These are phyloP conservation scores for Colletotrichum spaethianum DNA, from an alignment of 2,329 filamentous ascomycete genomes.

Conservation along the genomic window DNA sequence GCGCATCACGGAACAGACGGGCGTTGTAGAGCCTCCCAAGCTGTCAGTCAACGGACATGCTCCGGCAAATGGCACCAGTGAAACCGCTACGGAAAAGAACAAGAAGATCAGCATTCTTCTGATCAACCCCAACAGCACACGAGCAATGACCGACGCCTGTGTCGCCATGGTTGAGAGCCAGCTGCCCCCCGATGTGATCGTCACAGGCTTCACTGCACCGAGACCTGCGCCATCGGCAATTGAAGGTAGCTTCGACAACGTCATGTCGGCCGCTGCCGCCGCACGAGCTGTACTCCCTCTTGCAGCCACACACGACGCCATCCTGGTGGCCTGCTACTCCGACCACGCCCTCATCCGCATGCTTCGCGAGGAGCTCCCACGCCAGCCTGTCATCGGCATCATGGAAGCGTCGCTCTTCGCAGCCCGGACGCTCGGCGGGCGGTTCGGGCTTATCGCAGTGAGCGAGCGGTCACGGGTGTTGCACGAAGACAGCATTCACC, in stretches of 20 bases:
- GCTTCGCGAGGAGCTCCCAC: slow-evolving; percentile 34
- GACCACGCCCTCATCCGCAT: slow-evolving; percentile 35
- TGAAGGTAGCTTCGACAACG: slow-evolving; percentile 71
- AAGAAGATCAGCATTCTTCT: slow-evolving; percentile 67
- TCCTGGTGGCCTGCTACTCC: slow-evolving; percentile 35
- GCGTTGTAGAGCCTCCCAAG: slow-evolving; percentile 46
- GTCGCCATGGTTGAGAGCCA: slow-evolving; percentile 62
- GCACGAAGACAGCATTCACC: slow-evolving; percentile 40
- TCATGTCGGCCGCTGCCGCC: slow-evolving; percentile 63
- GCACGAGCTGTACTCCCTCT: slow-evolving; percentile 51
- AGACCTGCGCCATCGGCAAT: slow-evolving; percentile 55
- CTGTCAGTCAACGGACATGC: neutral
- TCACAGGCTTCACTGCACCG: slow-evolving; percentile 38
- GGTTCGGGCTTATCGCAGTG: slow-evolving; percentile 29
- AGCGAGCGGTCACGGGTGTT: slow-evolving; percentile 27
- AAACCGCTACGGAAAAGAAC: neutral
- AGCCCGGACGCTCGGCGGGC: slow-evolving; percentile 25
- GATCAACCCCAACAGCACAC: slow-evolving; percentile 84
- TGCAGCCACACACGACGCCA: slow-evolving; percentile 54
- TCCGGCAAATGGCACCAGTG: neutral
- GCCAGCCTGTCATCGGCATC: slow-evolving; percentile 78
- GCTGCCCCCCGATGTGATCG: slow-evolving; percentile 53
- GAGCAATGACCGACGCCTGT: slow-evolving; percentile 78
- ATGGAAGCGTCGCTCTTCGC: slow-evolving; percentile 75
- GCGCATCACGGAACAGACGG: slow-evolving; percentile 55